Evolutionary conservation across 1,139 yeast genomes (phyloP), one percentile per base, ranked within the genome.

Genomic region (Entelexis sorbosivorans): DNA sequence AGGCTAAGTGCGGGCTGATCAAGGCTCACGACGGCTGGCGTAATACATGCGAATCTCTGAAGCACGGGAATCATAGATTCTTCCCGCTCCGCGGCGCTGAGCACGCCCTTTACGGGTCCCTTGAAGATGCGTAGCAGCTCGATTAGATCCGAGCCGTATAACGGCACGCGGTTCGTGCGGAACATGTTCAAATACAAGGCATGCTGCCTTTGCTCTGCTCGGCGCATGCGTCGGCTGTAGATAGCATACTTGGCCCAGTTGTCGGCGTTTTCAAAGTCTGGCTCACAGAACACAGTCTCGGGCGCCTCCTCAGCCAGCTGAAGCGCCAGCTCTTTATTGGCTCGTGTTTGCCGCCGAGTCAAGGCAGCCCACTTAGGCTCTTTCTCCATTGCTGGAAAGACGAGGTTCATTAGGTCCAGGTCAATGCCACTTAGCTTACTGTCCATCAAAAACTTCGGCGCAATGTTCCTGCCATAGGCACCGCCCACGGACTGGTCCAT

Each of bases 21-120:
- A 53, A 85, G 70, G 1, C 88, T 77, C 5, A 89, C 93, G 2
- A 78, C 95, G 3, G 81, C 71, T 0, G 99, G 98, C 0, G 98
- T 91, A 3, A 91, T 76, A 57, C 87, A 93, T 0, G 95, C 85
- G 65, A 74, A 93, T 57, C 82, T 78, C 42, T 86, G 88, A 54
- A 91, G 74, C 0, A 72, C 66, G 32, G 78, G 81, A 14, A 66
- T 58, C 77, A 77, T 68, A 1, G 52, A 51, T 14, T 64, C 68
- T 2, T 73, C 76, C 36, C 85, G 67, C 26, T 71, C 68, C 1
- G 69, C 64, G 24, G 78, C 62, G 0, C 75, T 60, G 40, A 71
- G 61, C 17, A 73, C 68, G 24, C 58, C 58, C 29, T 36, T 43
- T 20, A 44, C 16, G 9, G 58, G 58, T 5, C 28, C 38, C 43